Base-by-base conservation (phyloP, 148 eudicot genomes). In the Camellia granthamiana region DNA sequence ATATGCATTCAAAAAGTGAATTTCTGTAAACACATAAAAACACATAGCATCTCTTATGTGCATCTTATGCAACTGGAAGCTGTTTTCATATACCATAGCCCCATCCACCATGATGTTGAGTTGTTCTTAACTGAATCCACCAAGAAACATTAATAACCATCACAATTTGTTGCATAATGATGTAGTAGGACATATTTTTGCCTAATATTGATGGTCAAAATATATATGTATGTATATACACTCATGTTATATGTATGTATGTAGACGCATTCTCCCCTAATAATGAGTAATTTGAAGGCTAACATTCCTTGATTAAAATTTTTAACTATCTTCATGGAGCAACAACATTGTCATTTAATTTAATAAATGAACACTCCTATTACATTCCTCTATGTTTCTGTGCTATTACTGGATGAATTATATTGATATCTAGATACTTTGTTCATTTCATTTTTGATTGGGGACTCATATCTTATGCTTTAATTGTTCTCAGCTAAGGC, bases 401-500 rank as follows among this genome's bases (percentile, higher is more conserved):
- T 61, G 6, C 23, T 76, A n/a, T 60, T 44, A 8, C 3, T 8
- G 11, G 15, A 19, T 65, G 46, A 0, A 7, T 18, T 66, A 16
- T 54, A 62, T 67, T 52, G 51, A 30, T 8, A 16, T 7, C 51
- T 54, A 21, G 3, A 16, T n/a, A 3, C 12, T 19, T 4, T 61
- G 2, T 4, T 38, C 30, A 55, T 71, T 51, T 76, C 7, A 11
- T 52, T n/a, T 70, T 19, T 54, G 65, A 58, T 19, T 16, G 64
- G 60, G 71, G 44, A 51, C 54, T 54, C 18, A 77, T 38, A 30
- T 55, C 6, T 3, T 76, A 7, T 82, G 61, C 19, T 63, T 56
- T 52, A 15, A 42, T 47, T 85, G 76, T 87, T 75, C 41, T 41
- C 90, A 96, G 98, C 80, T 42, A 89, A 84, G 86, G 87, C 85